Evolutionary conservation across 208 protist genomes (phyloP).

Genomic region (Crithidia bombi): DNA sequence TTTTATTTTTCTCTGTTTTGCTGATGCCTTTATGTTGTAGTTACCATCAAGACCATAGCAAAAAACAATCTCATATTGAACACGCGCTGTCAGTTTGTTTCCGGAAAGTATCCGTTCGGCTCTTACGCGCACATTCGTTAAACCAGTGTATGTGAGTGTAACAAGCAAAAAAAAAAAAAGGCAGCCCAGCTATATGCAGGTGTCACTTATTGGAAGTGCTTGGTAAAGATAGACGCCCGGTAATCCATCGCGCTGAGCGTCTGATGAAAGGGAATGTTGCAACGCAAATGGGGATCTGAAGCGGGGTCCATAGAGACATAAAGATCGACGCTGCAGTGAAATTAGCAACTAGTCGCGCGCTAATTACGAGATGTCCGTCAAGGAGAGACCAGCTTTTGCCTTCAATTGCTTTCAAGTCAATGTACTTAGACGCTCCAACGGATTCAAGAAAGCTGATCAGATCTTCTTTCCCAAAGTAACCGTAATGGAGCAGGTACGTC

Average conservation of each 20-base stretch:
- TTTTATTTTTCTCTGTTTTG: too few species aligned
- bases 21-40: too few species aligned
- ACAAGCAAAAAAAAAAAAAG: conserved; percentile 1
- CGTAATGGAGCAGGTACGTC: conserved; percentile 62
- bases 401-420: conserved; percentile 43
- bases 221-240: neutral
- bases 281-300: conserved; percentile 54
- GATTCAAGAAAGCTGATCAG: conserved; percentile 48
- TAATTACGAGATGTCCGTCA: conserved; percentile 38
- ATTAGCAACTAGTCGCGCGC: conserved; percentile 52
- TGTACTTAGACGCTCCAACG: conserved; percentile 42
- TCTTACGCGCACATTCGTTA: too few species aligned
- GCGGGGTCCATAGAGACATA: conserved; percentile 54
- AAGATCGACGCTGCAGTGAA: conserved; percentile 63
- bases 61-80: too few species aligned
- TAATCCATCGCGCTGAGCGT: conserved; percentile 3
- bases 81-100: too few species aligned
- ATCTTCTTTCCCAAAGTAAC: conserved; percentile 59
- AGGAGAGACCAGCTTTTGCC: conserved; percentile 56
- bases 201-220: neutral
- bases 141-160: neutral
- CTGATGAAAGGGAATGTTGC: conserved; percentile 47
- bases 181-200: too few species aligned
- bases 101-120: too few species aligned
- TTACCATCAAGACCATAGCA: too few species aligned